Evolutionary conservation across 2,329 filamentous ascomycete genomes (phyloP), one percentile per base, ranked within the genome.

Genomic region (Colletotrichum lini): DNA sequence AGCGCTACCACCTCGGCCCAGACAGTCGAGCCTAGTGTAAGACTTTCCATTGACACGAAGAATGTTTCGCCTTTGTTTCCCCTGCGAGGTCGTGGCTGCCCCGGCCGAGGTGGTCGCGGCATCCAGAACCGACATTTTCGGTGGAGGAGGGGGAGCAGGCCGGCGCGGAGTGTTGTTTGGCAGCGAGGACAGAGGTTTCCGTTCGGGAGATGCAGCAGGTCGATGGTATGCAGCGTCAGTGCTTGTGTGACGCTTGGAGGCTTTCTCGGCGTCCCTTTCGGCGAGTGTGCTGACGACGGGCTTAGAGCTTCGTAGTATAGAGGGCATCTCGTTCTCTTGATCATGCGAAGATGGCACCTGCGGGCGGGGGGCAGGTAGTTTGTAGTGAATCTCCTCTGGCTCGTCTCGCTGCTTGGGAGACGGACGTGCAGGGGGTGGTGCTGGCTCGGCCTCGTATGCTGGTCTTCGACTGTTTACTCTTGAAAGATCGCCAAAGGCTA

Each of bases 121-220:
- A 75, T 98, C 95, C n/a, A 98, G 84, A 9, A 98, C 93, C 1
- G 94, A 96, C 96, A 98, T 98, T 81, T 98, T 98, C 0, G 96
- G 96, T 9, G 95, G 95, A 3, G 96, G 96, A 0, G 90, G 92
- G 0, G 92, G 92, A 1, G 94, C 94, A 26, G 93, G 88, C 75
- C 95, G 87, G 77, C 90, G 93, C 13, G 95, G 95, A 4, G 94
- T 98, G 75, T 91, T 92, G 67, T 87, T 85, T 74, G 82, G 88
- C 67, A 90, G 84, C 1, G 84, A 78, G 13, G 86, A 83, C 38
- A 92, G 79, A 2, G 87, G 87, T 67, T 87, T 89, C 73, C 90
- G 82, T 53, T 90, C 89, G 0, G 89, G 88, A 2, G 89, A 89
- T 3, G 76, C 78, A 45, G 83, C 77, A 74, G 78, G 79, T 57